Percentiles rank a stretch among this genome's conserved stretches.
Evolutionary conservation across 495 filamentous ascomycete genomes (phyloP).

Genomic region (Penicillium alfredii): DNA sequence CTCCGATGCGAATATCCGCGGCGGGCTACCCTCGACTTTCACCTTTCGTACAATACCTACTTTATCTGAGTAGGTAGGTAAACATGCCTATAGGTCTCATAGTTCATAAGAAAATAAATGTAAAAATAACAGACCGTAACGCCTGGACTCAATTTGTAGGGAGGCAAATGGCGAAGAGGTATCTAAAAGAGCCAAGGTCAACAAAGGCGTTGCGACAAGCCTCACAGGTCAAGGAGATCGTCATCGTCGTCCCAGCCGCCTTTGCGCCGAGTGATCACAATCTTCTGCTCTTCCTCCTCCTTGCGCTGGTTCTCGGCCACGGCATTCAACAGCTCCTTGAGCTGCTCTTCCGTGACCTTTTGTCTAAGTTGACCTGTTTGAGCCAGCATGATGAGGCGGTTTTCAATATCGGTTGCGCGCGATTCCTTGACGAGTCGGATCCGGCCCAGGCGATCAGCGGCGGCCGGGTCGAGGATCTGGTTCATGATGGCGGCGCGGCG

Average conservation of each 20-base stretch:
- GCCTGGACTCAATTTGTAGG: constrained; percentile 10
- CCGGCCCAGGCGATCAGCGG: constrained; percentile 84
- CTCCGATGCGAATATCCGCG: constrained; percentile 1
- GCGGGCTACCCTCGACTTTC: background rate
- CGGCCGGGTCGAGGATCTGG: constrained; percentile 92
- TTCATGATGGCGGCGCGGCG: constrained; percentile 67
- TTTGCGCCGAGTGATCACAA: constrained; percentile 78
- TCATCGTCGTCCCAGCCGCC: constrained; percentile 86
- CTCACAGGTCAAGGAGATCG: constrained; percentile 62
- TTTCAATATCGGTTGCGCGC: constrained; percentile 85
- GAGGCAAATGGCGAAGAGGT: constrained; percentile 2
- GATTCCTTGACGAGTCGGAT: constrained; percentile 94
- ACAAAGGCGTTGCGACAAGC: background rate
- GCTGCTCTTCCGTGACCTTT: constrained; percentile 87
- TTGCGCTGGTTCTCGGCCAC: constrained; percentile 64
- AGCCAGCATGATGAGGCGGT: constrained; percentile 86
- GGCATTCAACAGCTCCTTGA: constrained; percentile 83
- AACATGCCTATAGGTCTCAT: too few relatives aligned
- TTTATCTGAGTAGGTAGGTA: too few relatives aligned
- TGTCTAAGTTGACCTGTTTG: constrained; percentile 76
- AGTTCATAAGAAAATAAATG: constrained; percentile 2
- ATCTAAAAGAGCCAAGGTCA: constrained; percentile 2
- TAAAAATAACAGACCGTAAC: constrained; percentile 9
- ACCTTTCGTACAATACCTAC: too few relatives aligned
- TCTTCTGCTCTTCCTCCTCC: constrained; percentile 62